phyloP scores from a whole-genome alignment of 2,329 filamentous ascomycete genomes.

The Penicillium aurantiogriseum region DNA sequence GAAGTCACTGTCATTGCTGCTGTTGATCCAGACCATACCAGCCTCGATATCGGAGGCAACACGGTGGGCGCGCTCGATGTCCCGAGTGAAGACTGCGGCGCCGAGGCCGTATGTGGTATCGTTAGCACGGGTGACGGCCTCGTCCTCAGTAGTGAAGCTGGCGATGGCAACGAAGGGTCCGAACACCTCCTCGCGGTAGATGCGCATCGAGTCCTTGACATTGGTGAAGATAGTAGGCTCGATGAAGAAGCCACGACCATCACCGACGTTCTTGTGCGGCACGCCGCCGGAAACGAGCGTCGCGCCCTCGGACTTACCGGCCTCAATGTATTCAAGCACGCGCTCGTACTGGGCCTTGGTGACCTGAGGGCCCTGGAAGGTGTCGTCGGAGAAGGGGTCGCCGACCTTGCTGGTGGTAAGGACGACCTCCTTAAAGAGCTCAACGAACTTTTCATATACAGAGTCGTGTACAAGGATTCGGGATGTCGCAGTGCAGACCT shows the following conservation, averaged over 20 bases:
- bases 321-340: constrained; percentile 67
- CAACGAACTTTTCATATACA: constrained; percentile 35
- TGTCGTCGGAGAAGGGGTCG: constrained; percentile 37
- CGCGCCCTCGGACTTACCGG: constrained; percentile 69
- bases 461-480: constrained; percentile 62
- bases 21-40: constrained; percentile 71
- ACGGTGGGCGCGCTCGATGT: constrained; percentile 62
- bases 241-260: constrained; percentile 65
- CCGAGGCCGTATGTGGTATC: constrained; percentile 47
- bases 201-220: constrained; percentile 57
- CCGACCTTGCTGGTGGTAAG: constrained; percentile 37
- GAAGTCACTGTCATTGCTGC: constrained; percentile 50
- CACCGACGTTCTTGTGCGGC: constrained; percentile 52
- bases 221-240: constrained; percentile 59
- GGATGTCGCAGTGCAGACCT: constrained; percentile 65
- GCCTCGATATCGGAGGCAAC: constrained; percentile 58
- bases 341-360: constrained; percentile 43
- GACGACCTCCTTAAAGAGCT: constrained; percentile 33
- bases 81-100: constrained; percentile 44
- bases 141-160: constrained; percentile 59
- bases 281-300: constrained; percentile 64
- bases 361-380: constrained; percentile 39
- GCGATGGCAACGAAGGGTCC: constrained; percentile 60
- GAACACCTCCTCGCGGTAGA: constrained; percentile 63
- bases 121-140: constrained; percentile 58